Evolutionary conservation across 2,329 filamentous ascomycete genomes (phyloP).

Genomic region (Xylariaceae sp.): DNA sequence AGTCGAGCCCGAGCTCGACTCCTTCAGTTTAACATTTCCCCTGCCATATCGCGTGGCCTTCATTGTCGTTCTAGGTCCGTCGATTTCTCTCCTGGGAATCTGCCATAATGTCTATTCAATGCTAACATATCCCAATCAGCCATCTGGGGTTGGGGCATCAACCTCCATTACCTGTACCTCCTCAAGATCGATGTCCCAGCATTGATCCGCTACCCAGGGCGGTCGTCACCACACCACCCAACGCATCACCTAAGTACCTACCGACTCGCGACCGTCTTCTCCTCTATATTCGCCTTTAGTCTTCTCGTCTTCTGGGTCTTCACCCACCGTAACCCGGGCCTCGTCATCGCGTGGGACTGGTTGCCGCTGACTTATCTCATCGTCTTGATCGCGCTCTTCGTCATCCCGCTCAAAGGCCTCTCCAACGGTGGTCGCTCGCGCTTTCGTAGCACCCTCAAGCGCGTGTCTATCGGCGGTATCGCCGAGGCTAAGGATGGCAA

Average conservation of each 20-base stretch:
- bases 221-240: slow-evolving; percentile 63
- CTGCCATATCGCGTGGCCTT: slow-evolving; percentile 86
- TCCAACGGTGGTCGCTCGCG: slow-evolving; percentile 69
- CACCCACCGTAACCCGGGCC: slow-evolving; percentile 64
- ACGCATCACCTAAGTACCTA: slow-evolving; percentile 81
- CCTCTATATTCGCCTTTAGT: slow-evolving; percentile 64
- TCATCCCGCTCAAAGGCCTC: slow-evolving; percentile 61
- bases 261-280: slow-evolving; percentile 74
- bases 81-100: not conserved
- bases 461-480: slow-evolving; percentile 79
- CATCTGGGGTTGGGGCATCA: slow-evolving; percentile 92
- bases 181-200: slow-evolving; percentile 82
- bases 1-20: slow-evolving; percentile 69
- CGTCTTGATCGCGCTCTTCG: slow-evolving; percentile 65
- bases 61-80: slow-evolving; percentile 73
- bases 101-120: not conserved
- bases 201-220: slow-evolving; percentile 80
- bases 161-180: slow-evolving; percentile 79
- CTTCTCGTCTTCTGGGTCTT: slow-evolving; percentile 79
- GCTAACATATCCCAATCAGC: slow-evolving; percentile 43
- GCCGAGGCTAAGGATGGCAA: slow-evolving; percentile 85
- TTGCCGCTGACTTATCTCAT: slow-evolving; percentile 81
- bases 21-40: slow-evolving; percentile 81
- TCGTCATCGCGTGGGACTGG: slow-evolving; percentile 76
- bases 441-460: slow-evolving; percentile 69